Base-by-base conservation (phyloP, 169 alveolate genomes). In the Babesia ovis region DNA sequence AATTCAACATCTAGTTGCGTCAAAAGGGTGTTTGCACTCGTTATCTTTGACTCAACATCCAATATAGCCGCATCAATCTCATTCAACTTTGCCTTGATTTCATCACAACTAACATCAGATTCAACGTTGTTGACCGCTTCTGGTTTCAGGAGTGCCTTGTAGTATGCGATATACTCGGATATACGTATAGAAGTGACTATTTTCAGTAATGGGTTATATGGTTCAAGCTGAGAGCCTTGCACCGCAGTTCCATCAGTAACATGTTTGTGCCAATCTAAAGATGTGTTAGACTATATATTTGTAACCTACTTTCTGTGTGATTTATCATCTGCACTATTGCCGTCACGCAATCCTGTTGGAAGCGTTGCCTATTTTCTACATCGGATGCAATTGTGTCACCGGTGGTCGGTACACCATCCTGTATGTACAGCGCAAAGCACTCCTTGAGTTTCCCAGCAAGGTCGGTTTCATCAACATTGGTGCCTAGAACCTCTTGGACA, bases 81-180 rank as follows among this genome's bases (percentile, higher is more conserved):
- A 0, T 22, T 27, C 42, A 74, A 62, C 45, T 68, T 11, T 6
- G 12, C 34, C 18, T 35, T 35, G 29, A 74, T 43, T 32, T 58
- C 60, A 16, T 23, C 68, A 39, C 67, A 50, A 18, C 57, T 31
- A 20, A 39, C 76, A 12, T 54, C 37, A 18, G 41, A 43, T 4
- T 71, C 75, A 18, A 62, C 55, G 5, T 4, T 35, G 55, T 57
- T 42, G n/a, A n/a, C 41, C 43, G n/a, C 23, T 22, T 59, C 71
- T 12, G 50, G 27, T 22, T 35, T 8, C 6, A 68, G 50, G 25
- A 77, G 31, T 32, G 53, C n/a, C 31, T 67, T 54, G 46, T 48
- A 77, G 69, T 77, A 77, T 22, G 57, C 58, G 20, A 77, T 39
- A 37, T 77, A 77, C n/a, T 77, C 81, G 22, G 58, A 27, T 42